These are phyloP conservation scores for Anacardium occidentale DNA, from an alignment of 345 rosid species.

Conservation along the genomic window DNA sequence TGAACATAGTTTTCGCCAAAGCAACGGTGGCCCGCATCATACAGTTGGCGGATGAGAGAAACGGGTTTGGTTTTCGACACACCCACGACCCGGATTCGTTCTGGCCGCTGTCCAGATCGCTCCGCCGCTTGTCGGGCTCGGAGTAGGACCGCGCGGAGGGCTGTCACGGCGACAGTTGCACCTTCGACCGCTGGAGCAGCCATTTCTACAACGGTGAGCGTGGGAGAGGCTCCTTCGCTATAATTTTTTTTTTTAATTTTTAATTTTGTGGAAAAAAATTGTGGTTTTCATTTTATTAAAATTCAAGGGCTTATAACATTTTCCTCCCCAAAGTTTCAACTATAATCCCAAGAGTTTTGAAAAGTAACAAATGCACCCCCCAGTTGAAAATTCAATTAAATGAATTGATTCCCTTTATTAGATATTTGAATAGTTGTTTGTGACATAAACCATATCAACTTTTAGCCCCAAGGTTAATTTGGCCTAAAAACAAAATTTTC, in stretches of 20 bases:
- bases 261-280: not conserved
- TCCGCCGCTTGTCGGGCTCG: constrained; percentile 76
- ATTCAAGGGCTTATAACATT: too few relatives aligned
- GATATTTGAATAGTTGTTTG: too few relatives aligned
- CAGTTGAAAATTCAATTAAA: too few relatives aligned
- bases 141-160: constrained; percentile 65
- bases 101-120: constrained; percentile 47
- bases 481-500: too few relatives aligned
- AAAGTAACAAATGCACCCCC: too few relatives aligned
- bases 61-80: constrained; percentile 84
- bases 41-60: constrained; percentile 78
- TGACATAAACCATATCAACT: too few relatives aligned
- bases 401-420: too few relatives aligned
- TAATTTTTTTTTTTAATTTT: not conserved
- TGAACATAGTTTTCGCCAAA: constrained; percentile 92
- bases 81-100: constrained; percentile 62
- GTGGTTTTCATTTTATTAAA: too few relatives aligned
- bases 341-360: too few relatives aligned
- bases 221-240: not conserved
- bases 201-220: constrained; percentile 26
- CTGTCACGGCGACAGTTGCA: constrained; percentile 51
- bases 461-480: too few relatives aligned
- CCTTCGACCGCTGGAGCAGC: constrained; percentile 57
- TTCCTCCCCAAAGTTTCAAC: too few relatives aligned
- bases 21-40: constrained; percentile 86